Percentiles rank a stretch among this genome's conserved stretches.
These are phyloP conservation scores for Fusarium tanahbumbuense DNA, from an alignment of 2,329 filamentous ascomycete species.

Conservation along the genomic window DNA sequence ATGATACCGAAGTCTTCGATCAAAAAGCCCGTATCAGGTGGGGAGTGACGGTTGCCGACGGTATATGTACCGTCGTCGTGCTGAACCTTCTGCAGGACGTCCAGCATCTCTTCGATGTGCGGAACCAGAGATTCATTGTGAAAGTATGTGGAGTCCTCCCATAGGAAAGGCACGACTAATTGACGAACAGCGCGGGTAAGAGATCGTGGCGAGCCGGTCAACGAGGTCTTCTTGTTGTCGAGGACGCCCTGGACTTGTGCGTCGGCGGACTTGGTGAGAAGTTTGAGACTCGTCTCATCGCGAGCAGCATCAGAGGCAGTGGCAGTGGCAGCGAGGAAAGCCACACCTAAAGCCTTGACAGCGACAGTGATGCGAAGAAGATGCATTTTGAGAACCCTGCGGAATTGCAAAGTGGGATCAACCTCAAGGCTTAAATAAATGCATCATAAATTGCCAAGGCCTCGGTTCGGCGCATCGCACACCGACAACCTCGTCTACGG, in stretches of 20 bases:
- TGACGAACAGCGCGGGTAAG: conserved; percentile 15
- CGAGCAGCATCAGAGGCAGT: background rate
- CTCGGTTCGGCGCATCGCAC: conserved; percentile 15
- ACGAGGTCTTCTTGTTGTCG: background rate
- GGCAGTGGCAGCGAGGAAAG: background rate
- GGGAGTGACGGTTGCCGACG: conserved; percentile 21
- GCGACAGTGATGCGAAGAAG: background rate
- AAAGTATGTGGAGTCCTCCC: conserved; percentile 14
- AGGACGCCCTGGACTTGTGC: conserved; percentile 1
- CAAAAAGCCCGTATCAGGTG: conserved; percentile 18
- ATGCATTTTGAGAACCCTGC: background rate
- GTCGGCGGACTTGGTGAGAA: conserved; percentile 11
- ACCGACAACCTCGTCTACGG: conserved; percentile 11
- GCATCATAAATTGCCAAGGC: conserved; percentile 7
- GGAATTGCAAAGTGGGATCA: background rate
- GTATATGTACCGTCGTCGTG: conserved; percentile 15
- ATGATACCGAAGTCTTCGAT: conserved; percentile 25
- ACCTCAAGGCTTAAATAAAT: conserved; percentile 1
- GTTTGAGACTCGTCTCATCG: conserved; percentile 6
- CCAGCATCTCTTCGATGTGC: conserved; percentile 13
- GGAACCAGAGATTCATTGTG: conserved; percentile 15
- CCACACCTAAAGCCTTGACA: background rate
- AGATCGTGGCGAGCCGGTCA: conserved; percentile 10
- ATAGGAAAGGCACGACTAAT: conserved; percentile 11
- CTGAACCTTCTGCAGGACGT: background rate